Conservation (phyloP, 495 filamentous ascomycete species). For the Penicillium ochrochloron region DNA sequence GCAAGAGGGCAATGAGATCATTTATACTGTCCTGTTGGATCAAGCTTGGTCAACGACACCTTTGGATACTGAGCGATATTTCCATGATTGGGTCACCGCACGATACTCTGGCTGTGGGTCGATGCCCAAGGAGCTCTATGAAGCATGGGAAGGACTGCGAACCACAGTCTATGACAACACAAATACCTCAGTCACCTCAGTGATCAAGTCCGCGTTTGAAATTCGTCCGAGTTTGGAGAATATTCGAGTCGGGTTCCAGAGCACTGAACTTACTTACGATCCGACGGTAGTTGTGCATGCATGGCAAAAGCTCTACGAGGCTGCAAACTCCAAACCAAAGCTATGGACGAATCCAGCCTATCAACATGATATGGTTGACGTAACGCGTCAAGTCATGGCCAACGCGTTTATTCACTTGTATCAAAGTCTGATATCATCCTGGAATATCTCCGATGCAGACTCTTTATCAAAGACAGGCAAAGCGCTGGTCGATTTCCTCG, state of each 20-base stretch:
- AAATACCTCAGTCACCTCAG: conserved; percentile 44
- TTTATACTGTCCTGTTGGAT: conserved; percentile 53
- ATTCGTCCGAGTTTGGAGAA: conserved; percentile 45
- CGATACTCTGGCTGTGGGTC: conserved; percentile 45
- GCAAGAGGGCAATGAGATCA: conserved; percentile 60
- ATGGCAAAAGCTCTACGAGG: conserved; percentile 47
- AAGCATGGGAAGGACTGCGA: conserved; percentile 53
- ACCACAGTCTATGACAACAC: conserved; percentile 58
- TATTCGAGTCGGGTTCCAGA: conserved; percentile 45
- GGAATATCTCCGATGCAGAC: conserved; percentile 28
- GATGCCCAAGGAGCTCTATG: conserved; percentile 43
- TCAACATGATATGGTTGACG: conserved; percentile 55
- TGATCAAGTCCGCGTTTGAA: conserved; percentile 54
- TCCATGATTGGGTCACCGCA: conserved; percentile 50
- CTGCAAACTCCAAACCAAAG: conserved; percentile 35
- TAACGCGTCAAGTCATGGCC: conserved; percentile 54
- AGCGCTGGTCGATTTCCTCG: conserved; percentile 39
- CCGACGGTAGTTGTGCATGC: conserved; percentile 42
- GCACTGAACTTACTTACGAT: conserved; percentile 50
- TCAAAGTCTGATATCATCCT: conserved; percentile 38
- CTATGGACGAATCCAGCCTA: conserved; percentile 54
- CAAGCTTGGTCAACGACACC: conserved; percentile 55
- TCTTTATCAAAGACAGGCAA: conserved; percentile 31
- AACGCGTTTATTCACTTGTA: conserved; percentile 53
- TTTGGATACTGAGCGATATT: conserved; percentile 51